Evolutionary conservation across 2,329 filamentous ascomycete genomes (phyloP), one percentile per base, ranked within the genome.

Genomic region (Verticillium nonalfalfae): DNA sequence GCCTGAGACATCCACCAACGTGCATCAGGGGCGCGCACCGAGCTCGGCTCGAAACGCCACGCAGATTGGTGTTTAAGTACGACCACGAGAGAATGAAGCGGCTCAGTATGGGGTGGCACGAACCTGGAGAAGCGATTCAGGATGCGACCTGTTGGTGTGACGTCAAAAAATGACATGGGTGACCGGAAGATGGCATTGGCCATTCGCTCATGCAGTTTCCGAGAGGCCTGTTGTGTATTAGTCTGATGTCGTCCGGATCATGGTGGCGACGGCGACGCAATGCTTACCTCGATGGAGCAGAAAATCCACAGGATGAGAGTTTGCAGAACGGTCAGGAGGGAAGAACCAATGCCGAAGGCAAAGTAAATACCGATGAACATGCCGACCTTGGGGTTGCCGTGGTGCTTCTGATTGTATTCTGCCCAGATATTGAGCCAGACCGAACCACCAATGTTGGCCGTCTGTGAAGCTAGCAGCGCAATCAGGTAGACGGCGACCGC

Each of bases 111-210:
- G 50, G 39, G 52, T 52, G 15, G 36, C 57, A 78, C 85, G 66
- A 75, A 90, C 88, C 89, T 96, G 15, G 94, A 98, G 75, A 99
- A 99, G 60, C 95, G 85, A 74, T 99, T 99, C 63, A 99, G 81
- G 69, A 99, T 97, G 61, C 96, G 88, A n/a, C 95, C 95, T 65
- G 93, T 90, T 2, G 95, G 95, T 1, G 95, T 99, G 0, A 93
- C 97, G 74, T 99, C 96, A 69, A 99, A 99, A 78, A 99, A 99
- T 68, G 88, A 95, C 95, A 99, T 99, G 60, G 95, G 96, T 40
- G 93, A 96, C 67, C 95, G 86, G 83, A 99, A 99, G 68, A 98
- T 97, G 18, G 95, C 93, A 69, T 90, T 95, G 54, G 94, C 94
- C 95, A 99, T 98, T 66, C 91, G 85, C 77, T 98, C 95, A 73